Evolutionary conservation across 2,329 filamentous ascomycete species (phyloP), one percentile per base, ranked within the genome.

Genomic region (Thelonectria discophora): DNA sequence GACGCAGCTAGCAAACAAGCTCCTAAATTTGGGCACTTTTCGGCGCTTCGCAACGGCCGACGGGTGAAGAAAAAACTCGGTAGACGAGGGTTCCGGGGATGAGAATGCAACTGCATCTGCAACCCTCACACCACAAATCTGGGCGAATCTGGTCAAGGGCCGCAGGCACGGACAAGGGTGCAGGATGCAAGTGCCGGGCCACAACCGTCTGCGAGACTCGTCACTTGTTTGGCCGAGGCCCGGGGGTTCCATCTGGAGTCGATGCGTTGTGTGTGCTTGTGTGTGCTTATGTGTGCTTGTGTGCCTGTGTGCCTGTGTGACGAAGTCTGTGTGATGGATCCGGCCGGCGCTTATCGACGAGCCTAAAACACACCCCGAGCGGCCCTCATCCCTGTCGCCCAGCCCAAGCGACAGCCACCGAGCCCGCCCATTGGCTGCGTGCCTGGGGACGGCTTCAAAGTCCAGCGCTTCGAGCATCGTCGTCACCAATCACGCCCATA

Each of bases 391-490:
- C 61, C 61, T 57, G 50, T 58, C 55, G 49, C 57, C 50, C 42
- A 39, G 27, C 45, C 37, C 40, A 51, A 40, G 54, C 46, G 56
- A 49, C 42, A 15, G 47, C 17, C 11, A 30, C 30, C 43, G 12
- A n/a, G 53, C 34, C 54, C 5, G 45, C 60, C 67, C 53, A 75
- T 76, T 75, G 74, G 74, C 51, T 43, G 57, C 53, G 57, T 65
- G 55, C 68, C 64, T 68, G 67, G 57, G 52, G 34, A 57, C 55
- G 59, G 62, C 56, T 55, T 65, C 56, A 51, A 45, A 55, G 64
- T 64, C 68, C 65, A 66, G 74, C 74, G 74, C 73, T 75, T 75
- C 70, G 67, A 67, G 53, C 48, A 50, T 18, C 40, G 42, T 18
- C 43, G 50, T 53, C 61, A 50, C 74, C 74, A 76, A 76, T 75